Percentiles rank a stretch among this genome's conserved stretches.
Conservation (phyloP, 306 rosid genomes). For the Cucumis cinereus region DNA sequence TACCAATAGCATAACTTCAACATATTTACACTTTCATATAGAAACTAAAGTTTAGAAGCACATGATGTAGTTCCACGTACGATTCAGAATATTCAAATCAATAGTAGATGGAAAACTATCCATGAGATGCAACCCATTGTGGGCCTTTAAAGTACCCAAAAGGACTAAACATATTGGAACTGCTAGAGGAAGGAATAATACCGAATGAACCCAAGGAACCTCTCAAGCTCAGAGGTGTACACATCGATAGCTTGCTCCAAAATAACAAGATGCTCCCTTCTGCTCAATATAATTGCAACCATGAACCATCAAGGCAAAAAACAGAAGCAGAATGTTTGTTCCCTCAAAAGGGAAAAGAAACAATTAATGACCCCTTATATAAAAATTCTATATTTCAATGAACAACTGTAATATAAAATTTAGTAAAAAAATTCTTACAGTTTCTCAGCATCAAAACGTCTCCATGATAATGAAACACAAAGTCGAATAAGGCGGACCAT, state of each 20-base stretch:
- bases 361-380: neutral
- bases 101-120: neutral
- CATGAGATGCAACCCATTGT: neutral
- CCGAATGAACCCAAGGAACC: conserved; percentile 76
- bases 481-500: conserved; percentile 58
- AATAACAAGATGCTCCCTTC: conserved; percentile 42
- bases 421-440: conserved; percentile 42
- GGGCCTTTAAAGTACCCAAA: neutral
- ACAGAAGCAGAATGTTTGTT: neutral
- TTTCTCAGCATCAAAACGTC: conserved; percentile 43
- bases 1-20: neutral
- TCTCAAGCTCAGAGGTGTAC: conserved; percentile 59
- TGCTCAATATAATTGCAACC: conserved; percentile 26
- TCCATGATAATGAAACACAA: conserved; percentile 54
- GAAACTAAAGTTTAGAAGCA: neutral
- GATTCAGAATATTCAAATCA: neutral
- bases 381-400: neutral
- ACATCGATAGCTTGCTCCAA: conserved; percentile 70
- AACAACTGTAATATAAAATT: neutral
- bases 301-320: neutral
- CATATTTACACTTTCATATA: neutral
- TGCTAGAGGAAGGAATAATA: conserved; percentile 18
- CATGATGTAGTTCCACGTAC: neutral
- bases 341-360: neutral
- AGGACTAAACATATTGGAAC: neutral